Percentiles rank a stretch among this genome's conserved stretches.
Conservation (phyloP, 2,329 filamentous ascomycete species). For the Leptoxyphium fumago region DNA sequence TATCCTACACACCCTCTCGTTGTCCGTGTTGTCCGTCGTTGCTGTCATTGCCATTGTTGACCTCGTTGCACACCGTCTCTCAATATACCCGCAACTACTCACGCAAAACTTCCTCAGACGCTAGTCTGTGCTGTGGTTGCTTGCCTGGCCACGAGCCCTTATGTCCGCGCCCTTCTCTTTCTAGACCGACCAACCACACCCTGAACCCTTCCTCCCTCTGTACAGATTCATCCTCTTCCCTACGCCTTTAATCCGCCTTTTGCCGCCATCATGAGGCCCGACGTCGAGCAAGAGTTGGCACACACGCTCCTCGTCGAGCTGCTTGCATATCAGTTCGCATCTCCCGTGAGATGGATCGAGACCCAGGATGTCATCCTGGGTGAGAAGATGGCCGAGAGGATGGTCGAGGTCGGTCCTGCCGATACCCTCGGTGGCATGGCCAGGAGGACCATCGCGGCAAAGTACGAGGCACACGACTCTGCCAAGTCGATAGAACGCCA, state of each 20-base stretch:
- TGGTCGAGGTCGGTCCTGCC: slow-evolving; percentile 92
- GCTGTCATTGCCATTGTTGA: too few species aligned
- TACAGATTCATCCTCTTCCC: slow-evolving; percentile 3
- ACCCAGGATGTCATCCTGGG: slow-evolving; percentile 98
- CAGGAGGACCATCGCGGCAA: slow-evolving; percentile 83
- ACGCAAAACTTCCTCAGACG: too few species aligned
- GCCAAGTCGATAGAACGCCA: slow-evolving; percentile 92
- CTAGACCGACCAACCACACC: not conserved
- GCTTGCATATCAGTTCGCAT: slow-evolving; percentile 97
- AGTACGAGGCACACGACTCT: slow-evolving; percentile 97
- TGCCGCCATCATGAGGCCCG: slow-evolving; percentile 66
- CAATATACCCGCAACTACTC: slow-evolving; percentile 4
- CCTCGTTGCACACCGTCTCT: too few species aligned
- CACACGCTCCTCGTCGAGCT: slow-evolving; percentile 98
- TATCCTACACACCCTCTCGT: too few species aligned
- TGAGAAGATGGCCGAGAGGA: slow-evolving; percentile 88
- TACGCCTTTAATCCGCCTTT: not conserved
- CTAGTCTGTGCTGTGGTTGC: too few species aligned
- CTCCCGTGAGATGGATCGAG: slow-evolving; percentile 98
- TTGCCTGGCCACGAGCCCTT: not conserved
- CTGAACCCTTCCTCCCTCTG: slow-evolving; percentile 1
- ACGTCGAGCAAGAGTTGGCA: slow-evolving; percentile 97
- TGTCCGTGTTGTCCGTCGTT: too few species aligned
- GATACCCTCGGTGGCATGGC: slow-evolving; percentile 97
- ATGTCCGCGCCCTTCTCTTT: slow-evolving; percentile 4